Percentiles rank a stretch among this genome's conserved stretches.
Evolutionary conservation across 768 basidiomycete species (phyloP).

Genomic region (Terana coerulea): DNA sequence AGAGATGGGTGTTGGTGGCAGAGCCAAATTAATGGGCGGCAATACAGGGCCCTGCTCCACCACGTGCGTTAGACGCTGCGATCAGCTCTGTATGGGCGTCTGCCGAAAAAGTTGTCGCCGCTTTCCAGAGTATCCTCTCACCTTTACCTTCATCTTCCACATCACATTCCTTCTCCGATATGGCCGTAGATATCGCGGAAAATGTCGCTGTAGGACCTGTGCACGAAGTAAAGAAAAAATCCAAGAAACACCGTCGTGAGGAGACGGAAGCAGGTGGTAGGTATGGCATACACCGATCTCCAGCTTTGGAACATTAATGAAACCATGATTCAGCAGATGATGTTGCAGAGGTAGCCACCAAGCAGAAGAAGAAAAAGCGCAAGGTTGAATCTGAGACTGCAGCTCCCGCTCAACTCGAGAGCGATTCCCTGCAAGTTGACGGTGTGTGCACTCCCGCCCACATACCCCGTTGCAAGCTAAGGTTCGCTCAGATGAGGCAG

Average conservation of each 20-base stretch:
- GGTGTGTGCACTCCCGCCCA: too few relatives aligned
- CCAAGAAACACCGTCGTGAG: slow-evolving; percentile 16
- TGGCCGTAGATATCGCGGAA: not conserved
- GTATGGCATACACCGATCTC: slow-evolving; percentile 14
- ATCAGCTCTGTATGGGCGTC: too few relatives aligned
- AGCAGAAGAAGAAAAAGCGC: slow-evolving; percentile 9
- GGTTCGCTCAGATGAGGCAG: not conserved
- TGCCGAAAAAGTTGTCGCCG: too few relatives aligned
- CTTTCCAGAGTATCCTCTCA: too few relatives aligned
- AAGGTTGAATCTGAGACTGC: slow-evolving; percentile 7
- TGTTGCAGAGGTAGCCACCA: not conserved
- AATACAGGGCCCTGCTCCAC: too few relatives aligned
- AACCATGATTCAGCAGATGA: slow-evolving; percentile 1
- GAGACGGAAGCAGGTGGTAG: slow-evolving; percentile 17
- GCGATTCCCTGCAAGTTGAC: too few relatives aligned
- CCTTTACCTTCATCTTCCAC: too few relatives aligned
- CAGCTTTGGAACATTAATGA: not conserved
- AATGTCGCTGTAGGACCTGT: not conserved
- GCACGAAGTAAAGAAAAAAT: slow-evolving; percentile 14
- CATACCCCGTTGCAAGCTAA: too few relatives aligned
- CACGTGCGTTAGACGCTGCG: too few relatives aligned
- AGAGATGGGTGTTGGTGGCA: not conserved
- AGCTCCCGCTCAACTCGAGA: too few relatives aligned
- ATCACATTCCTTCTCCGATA: too few relatives aligned
- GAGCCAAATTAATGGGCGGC: not conserved